Evolutionary conservation across 2,329 filamentous ascomycete species (phyloP).

Genomic region (Botrytis hyacinthi): DNA sequence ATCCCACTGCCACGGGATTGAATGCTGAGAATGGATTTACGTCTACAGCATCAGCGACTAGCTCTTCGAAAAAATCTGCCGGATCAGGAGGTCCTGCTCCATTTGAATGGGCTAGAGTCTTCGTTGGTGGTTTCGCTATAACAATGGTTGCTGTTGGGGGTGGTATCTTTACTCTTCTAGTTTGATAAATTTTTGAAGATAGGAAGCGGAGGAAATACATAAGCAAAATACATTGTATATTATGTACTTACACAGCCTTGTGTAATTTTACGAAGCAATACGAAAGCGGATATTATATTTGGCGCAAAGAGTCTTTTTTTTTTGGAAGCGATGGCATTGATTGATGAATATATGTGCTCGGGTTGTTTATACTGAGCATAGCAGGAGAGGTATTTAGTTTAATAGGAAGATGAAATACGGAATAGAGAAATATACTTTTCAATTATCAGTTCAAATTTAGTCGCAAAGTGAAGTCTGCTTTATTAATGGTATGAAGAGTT

Average conservation of each 20-base stretch:
- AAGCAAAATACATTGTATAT: constrained; percentile 10
- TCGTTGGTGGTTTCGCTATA: constrained; percentile 28
- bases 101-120: constrained; percentile 33
- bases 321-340: neutral
- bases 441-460: too few relatives aligned
- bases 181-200: constrained; percentile 5
- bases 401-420: neutral
- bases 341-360: neutral
- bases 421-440: neutral
- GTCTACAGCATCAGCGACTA: constrained; percentile 20
- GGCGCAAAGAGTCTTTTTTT: neutral
- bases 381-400: neutral
- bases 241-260: neutral
- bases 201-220: neutral
- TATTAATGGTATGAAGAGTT: too few relatives aligned
- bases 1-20: constrained; percentile 33
- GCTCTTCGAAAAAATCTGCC: constrained; percentile 31
- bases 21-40: constrained; percentile 35
- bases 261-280: neutral
- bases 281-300: neutral
- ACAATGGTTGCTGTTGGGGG: constrained; percentile 33
- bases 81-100: constrained; percentile 29
- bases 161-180: constrained; percentile 28
- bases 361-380: neutral
- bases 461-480: neutral